Evolutionary conservation across 2,329 filamentous ascomycete species (phyloP).

Genomic region (Myrmaecium sp.): DNA sequence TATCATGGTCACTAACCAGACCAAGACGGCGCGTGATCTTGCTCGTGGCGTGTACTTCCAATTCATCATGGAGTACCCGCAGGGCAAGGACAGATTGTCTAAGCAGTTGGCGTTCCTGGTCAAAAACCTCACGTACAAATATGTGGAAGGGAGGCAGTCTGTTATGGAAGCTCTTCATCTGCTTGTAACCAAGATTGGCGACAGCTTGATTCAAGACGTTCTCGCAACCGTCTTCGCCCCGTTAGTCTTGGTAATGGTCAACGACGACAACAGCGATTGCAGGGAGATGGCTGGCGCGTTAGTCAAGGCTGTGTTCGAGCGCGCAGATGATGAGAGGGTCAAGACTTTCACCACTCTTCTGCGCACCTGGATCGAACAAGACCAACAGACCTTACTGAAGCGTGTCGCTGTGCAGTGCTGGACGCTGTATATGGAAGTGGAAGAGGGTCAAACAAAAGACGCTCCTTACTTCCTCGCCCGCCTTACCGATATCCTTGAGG

Average conservation of each 20-base stretch:
- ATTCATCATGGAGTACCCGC: constrained; percentile 87
- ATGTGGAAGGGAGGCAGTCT: constrained; percentile 74
- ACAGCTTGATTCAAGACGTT: constrained; percentile 69
- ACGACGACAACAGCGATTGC: constrained; percentile 78
- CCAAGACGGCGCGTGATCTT: constrained; percentile 70
- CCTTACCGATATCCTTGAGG: constrained; percentile 34
- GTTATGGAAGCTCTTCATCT: constrained; percentile 85
- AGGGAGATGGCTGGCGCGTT: constrained; percentile 65
- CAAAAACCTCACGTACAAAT: constrained; percentile 78
- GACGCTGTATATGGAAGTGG: constrained; percentile 63
- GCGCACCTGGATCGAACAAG: constrained; percentile 58
- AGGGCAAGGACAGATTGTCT: constrained; percentile 72
- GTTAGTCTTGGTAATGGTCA: constrained; percentile 67
- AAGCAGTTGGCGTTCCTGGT: constrained; percentile 83
- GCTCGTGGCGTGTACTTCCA: constrained; percentile 84
- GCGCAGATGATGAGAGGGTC: constrained; percentile 55
- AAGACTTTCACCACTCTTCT: constrained; percentile 56
- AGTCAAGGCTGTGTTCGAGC: constrained; percentile 63
- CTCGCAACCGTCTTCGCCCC: constrained; percentile 71
- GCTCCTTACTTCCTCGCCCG: constrained; percentile 38
- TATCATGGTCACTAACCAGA: constrained; percentile 93
- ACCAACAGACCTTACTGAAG: constrained; percentile 52
- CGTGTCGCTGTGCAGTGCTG: constrained; percentile 67
- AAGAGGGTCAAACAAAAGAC: constrained; percentile 45
- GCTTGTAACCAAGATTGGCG: constrained; percentile 68